phyloP scores from a whole-genome alignment of 2,329 filamentous ascomycete species.

The Akanthomyces lecanii region DNA sequence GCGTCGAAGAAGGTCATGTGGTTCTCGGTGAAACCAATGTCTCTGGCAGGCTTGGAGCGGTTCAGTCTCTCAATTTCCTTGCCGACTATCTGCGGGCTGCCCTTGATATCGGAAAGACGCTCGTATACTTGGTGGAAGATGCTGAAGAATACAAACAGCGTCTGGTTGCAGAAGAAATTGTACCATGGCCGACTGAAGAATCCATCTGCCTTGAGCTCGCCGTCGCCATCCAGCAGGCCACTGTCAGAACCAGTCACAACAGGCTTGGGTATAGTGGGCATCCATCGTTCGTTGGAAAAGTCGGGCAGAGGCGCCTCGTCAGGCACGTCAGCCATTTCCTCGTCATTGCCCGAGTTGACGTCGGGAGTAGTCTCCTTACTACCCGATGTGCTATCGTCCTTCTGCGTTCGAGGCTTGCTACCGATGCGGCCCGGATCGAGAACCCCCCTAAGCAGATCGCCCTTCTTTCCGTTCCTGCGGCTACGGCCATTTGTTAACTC shows the following conservation, averaged over 20 bases:
- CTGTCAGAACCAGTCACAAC: conserved; percentile 48
- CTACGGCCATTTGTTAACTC: conserved; percentile 66
- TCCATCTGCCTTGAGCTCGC: conserved; percentile 69
- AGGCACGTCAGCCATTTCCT: conserved; percentile 62
- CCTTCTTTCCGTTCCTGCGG: conserved; percentile 70
- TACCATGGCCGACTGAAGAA: conserved; percentile 76
- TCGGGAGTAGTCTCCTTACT: conserved; percentile 91
- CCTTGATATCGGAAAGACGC: conserved; percentile 78
- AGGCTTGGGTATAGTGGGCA: conserved; percentile 57
- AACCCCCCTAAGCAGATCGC: conserved; percentile 78
- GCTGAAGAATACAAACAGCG: conserved; percentile 90
- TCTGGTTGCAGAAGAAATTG: conserved; percentile 88
- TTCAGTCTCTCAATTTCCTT: conserved; percentile 70
- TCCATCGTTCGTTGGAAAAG: conserved; percentile 59
- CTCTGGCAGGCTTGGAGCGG: conserved; percentile 72
- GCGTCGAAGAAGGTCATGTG: conserved; percentile 71
- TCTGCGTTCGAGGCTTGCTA: conserved; percentile 65
- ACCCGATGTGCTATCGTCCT: conserved; percentile 72
- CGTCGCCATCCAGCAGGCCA: conserved; percentile 50
- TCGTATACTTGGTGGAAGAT: conserved; percentile 89
- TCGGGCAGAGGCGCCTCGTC: conserved; percentile 59
- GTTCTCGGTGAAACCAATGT: conserved; percentile 80
- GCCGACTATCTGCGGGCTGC: conserved; percentile 67
- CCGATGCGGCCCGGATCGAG: conserved; percentile 73
- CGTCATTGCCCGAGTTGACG: conserved; percentile 69